phyloP scores from a whole-genome alignment of 345 rosid species.

The Aquilaria malaccensis region DNA sequence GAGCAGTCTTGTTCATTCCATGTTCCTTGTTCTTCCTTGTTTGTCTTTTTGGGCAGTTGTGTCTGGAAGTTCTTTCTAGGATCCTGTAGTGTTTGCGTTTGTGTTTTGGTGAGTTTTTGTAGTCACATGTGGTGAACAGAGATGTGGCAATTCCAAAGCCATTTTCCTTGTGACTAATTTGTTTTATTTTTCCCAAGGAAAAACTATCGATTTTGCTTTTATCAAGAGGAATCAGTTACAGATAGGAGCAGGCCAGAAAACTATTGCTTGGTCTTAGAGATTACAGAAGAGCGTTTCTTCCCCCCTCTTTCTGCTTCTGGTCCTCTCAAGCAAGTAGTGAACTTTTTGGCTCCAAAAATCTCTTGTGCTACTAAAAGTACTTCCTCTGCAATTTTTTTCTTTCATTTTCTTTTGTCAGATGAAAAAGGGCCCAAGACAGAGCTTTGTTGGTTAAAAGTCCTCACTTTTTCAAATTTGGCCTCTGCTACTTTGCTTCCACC shows the following conservation, averaged over 20 bases:
- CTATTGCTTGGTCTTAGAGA: constrained; percentile 6
- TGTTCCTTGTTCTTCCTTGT: neutral
- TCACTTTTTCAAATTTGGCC: neutral
- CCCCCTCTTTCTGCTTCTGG: neutral
- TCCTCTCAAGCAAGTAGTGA: neutral
- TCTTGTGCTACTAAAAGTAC: neutral
- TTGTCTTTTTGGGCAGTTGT: neutral
- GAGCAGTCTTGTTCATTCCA: too few relatives aligned
- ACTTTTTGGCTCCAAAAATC: constrained; percentile 1
- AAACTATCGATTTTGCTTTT: constrained; percentile 1
- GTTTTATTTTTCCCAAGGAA: constrained; percentile 14
- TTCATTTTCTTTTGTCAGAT: neutral
- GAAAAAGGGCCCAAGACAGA: neutral
- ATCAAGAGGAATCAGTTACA: constrained; percentile 21
- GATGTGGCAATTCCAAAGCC: constrained; percentile 21
- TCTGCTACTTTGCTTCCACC: constrained; percentile 10
- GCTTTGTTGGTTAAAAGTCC: constrained; percentile 11
- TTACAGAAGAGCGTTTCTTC: neutral
- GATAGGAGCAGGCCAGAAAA: constrained; percentile 6
- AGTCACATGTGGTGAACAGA: constrained; percentile 21
- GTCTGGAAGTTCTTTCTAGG: neutral
- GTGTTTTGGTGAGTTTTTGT: constrained; percentile 7
- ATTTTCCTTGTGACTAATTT: constrained; percentile 12
- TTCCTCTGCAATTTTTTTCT: neutral
- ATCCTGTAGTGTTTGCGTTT: neutral